These are phyloP conservation scores for Davidsoniella eucalypti DNA, from an alignment of 2,329 filamentous ascomycete genomes.

Conservation along the genomic window DNA sequence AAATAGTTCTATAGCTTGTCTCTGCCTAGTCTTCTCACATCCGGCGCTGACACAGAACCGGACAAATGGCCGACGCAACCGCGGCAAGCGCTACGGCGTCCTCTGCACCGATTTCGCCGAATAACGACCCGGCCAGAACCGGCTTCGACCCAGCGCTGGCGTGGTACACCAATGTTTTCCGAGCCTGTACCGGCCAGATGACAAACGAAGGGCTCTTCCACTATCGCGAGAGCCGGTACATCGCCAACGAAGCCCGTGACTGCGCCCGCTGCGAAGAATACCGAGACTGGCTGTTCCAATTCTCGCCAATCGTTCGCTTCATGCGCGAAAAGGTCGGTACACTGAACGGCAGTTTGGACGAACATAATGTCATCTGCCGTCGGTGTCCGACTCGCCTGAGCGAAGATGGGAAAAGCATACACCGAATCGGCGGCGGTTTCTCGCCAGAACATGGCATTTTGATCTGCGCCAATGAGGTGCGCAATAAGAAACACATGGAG, in stretches of 20 bases:
- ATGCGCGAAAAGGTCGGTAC: conserved; percentile 64
- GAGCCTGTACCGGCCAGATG: conserved; percentile 59
- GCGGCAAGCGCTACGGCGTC: background rate
- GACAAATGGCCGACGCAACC: conserved; percentile 1
- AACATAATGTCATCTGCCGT: conserved; percentile 62
- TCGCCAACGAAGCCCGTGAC: conserved; percentile 58
- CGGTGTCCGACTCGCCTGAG: conserved; percentile 50
- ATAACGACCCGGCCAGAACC: conserved; percentile 43
- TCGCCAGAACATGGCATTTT: conserved; percentile 73
- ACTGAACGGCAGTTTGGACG: conserved; percentile 61
- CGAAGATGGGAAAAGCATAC: conserved; percentile 38
- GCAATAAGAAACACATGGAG: conserved; percentile 66
- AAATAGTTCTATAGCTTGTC: too few species aligned
- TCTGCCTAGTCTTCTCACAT: too few species aligned
- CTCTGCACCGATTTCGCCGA: conserved; percentile 17
- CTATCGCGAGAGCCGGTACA: conserved; percentile 65
- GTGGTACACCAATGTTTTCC: conserved; percentile 76
- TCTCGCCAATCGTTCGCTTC: conserved; percentile 78
- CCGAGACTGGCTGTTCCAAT: conserved; percentile 67
- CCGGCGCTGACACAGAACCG: background rate
- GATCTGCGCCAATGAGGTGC: conserved; percentile 82
- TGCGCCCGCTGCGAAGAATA: conserved; percentile 66
- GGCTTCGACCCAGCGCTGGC: conserved; percentile 44
- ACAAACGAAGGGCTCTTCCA: conserved; percentile 50
- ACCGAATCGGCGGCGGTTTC: conserved; percentile 63